Base-by-base conservation (phyloP, 805 yeast species). In the Hermanozyma aechmeae region DNA sequence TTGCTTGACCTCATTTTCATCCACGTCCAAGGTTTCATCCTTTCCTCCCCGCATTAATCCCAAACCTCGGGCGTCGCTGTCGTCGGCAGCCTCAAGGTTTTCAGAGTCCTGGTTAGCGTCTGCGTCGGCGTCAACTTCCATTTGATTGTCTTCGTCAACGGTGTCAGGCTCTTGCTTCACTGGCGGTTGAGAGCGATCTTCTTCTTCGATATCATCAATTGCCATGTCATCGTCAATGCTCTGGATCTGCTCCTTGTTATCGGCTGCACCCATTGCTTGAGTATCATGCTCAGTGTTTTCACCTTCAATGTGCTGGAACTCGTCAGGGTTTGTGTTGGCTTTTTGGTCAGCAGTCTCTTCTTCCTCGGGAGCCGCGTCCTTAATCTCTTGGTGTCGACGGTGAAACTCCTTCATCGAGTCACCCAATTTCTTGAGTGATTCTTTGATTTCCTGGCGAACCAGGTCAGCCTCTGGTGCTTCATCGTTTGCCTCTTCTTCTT, bases 241-340 rank as follows among this genome's bases (percentile, higher is more conserved):
- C 48, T 84, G 92, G 11, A 71, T 60, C 45, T 81, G 86, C 26
- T 86, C 95, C 44, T 76, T 71, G 31, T 34, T 35, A 35, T 75
- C 73, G 5, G 96, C 94, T 25, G 87, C 77, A 14, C 97, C 97
- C 29, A 92, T 58, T 1, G 97, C 98, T 53, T 92, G 97, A 0
- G 95, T 83, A 28, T 83, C 87, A 32, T 61, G 65, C 16, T 79
- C 76, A 3, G 89, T 73, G 36, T 80, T 79, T 26, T 79, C 87
- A 27, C 86, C 87, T 23, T 81, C 84, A 28, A 79, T 63, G 45
- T 83, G 92, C 48, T 83, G 84, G 51, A 85, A 81, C 44, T 85
- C 94, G 46, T 85, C 95, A 0, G 93, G 87, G 28, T 76, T 68
- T 36, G 75, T 79, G 34, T 71, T 76, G 9, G 77, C 75, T 15